phyloP scores from a whole-genome alignment of 2,329 filamentous ascomycete genomes.

The Aspergillus carbonarius region DNA sequence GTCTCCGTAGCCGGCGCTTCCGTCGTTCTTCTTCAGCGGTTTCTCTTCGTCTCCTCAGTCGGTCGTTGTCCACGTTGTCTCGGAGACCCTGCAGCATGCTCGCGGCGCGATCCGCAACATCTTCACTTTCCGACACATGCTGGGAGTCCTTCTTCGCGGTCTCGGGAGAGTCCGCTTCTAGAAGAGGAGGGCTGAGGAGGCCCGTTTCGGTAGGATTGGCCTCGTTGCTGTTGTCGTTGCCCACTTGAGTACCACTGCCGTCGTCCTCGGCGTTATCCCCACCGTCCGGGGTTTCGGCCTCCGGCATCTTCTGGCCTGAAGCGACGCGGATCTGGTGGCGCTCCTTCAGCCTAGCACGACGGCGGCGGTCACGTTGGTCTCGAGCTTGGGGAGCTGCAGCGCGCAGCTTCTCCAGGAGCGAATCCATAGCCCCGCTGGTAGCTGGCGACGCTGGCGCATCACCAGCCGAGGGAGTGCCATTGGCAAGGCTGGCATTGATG shows the following conservation, averaged over 20 bases:
- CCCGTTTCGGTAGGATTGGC: slow-evolving; percentile 45
- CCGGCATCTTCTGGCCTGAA: slow-evolving; percentile 84
- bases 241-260: background rate
- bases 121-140: slow-evolving; percentile 58
- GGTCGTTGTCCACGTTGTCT: slow-evolving; percentile 56
- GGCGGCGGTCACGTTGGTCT: slow-evolving; percentile 84
- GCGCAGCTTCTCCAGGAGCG: slow-evolving; percentile 87
- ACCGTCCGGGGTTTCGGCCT: slow-evolving; percentile 62
- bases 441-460: slow-evolving; percentile 63
- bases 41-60: slow-evolving; percentile 66
- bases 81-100: slow-evolving; percentile 81
- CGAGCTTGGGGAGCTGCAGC: slow-evolving; percentile 86
- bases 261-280: slow-evolving; percentile 50
- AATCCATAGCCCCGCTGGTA: slow-evolving; percentile 91
- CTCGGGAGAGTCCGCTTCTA: slow-evolving; percentile 33
- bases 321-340: slow-evolving; percentile 85
- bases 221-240: slow-evolving; percentile 13
- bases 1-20: slow-evolving; percentile 64
- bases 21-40: slow-evolving; percentile 77
- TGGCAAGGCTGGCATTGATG: slow-evolving; percentile 63
- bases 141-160: slow-evolving; percentile 32
- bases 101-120: slow-evolving; percentile 82
- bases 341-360: slow-evolving; percentile 85
- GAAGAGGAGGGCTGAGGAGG: slow-evolving; percentile 52
- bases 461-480: slow-evolving; percentile 48